A percentile compares a stretch with the other conserved stretches of the same genome.
phyloP scores from a whole-genome alignment of 2,329 filamentous ascomycete species.

The Zarea fungicola region DNA sequence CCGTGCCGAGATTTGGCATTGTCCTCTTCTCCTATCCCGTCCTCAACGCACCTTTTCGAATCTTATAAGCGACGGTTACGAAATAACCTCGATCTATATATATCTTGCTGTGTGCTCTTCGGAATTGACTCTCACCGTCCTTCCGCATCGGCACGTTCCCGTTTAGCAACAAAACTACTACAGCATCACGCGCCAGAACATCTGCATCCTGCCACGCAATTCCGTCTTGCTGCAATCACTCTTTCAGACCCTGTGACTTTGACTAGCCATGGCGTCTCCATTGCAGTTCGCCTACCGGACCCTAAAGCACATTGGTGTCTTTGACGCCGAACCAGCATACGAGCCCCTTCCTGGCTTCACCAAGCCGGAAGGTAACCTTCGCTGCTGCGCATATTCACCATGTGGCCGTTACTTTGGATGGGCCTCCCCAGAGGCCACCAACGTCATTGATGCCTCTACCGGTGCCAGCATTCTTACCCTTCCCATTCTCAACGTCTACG shows the following conservation, averaged over 20 bases:
- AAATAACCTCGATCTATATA: conserved; percentile 4
- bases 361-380: conserved; percentile 87
- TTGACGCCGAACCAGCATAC: conserved; percentile 88
- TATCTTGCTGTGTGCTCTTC: conserved; percentile 7
- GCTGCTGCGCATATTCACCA: conserved; percentile 92
- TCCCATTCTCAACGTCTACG: conserved; percentile 78
- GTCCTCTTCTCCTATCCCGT: conserved; percentile 4
- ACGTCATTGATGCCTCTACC: conserved; percentile 73
- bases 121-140: conserved; percentile 3
- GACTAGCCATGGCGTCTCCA: conserved; percentile 86
- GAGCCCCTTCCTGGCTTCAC: conserved; percentile 74
- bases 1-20: conserved; percentile 3
- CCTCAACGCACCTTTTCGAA: conserved; percentile 5
- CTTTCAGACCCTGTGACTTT: conserved; percentile 65
- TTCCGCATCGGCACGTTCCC: conserved; percentile 1
- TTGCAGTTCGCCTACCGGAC: conserved; percentile 97
- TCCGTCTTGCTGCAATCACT: conserved; percentile 17
- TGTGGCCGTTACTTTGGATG: conserved; percentile 96
- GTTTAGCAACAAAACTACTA: conserved; percentile 9
- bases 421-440: conserved; percentile 83
- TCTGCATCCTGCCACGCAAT: conserved; percentile 15
- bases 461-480: conserved; percentile 72
- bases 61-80: conserved; percentile 8
- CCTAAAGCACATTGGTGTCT: conserved; percentile 90
- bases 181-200: conserved; percentile 14